phyloP scores from a whole-genome alignment of 495 filamentous ascomycete species.

The Hyaloscypha finlandica region DNA sequence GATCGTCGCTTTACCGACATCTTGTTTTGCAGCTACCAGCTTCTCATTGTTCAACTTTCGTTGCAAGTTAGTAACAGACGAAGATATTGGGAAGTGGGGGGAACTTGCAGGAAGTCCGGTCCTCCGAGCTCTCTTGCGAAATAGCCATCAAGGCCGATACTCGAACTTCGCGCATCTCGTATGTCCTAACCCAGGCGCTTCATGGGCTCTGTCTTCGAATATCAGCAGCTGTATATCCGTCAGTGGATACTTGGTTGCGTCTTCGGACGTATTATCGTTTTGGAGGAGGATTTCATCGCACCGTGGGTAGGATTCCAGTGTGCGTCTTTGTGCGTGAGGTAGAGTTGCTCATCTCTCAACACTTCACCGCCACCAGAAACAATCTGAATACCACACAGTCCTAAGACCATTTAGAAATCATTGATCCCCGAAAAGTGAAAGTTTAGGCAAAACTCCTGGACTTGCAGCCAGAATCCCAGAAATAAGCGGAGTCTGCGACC shows the following conservation, averaged over 20 bases:
- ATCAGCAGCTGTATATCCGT: slow-evolving; percentile 90
- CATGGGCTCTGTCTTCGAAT: slow-evolving; percentile 89
- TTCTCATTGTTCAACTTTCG: not conserved
- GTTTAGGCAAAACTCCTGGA: slow-evolving; percentile 57
- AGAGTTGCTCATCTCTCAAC: slow-evolving; percentile 88
- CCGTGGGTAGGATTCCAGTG: slow-evolving; percentile 71
- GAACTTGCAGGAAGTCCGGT: slow-evolving; percentile 57
- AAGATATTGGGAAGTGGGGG: not conserved
- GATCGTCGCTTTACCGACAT: slow-evolving; percentile 72
- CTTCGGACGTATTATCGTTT: slow-evolving; percentile 43
- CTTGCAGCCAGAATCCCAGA: not conserved
- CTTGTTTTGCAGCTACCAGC: not conserved
- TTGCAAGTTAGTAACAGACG: slow-evolving; percentile 31
- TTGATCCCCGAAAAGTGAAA: slow-evolving; percentile 72
- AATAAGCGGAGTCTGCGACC: not conserved
- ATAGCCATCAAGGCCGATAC: slow-evolving; percentile 82
- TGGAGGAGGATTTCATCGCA: slow-evolving; percentile 52
- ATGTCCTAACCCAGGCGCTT: slow-evolving; percentile 84
- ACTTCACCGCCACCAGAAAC: slow-evolving; percentile 82
- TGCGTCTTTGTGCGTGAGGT: slow-evolving; percentile 87
- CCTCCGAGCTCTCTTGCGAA: slow-evolving; percentile 73
- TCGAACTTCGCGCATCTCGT: slow-evolving; percentile 87
- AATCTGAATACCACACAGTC: slow-evolving; percentile 79
- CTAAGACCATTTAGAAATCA: slow-evolving; percentile 76
- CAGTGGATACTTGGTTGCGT: slow-evolving; percentile 61